Percentiles rank a stretch among this genome's conserved stretches.
Evolutionary conservation across 2,329 filamentous ascomycete species (phyloP).

Genomic region (Nakataea oryzae): DNA sequence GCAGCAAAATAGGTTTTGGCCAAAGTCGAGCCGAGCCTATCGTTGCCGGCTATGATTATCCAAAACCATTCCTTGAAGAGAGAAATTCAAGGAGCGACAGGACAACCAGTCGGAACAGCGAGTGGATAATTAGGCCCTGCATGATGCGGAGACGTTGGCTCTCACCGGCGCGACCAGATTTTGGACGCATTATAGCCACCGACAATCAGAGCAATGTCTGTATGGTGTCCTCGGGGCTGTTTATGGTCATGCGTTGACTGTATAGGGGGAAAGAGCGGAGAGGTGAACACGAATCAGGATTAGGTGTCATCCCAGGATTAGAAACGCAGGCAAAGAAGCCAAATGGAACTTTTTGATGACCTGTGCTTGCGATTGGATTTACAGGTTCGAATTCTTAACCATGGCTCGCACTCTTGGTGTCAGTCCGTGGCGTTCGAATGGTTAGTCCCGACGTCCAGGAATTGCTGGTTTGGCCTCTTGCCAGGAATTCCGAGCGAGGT

Average conservation of each 20-base stretch:
- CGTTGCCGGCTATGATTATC: not conserved
- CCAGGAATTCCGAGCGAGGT: not conserved
- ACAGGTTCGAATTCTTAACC: not conserved
- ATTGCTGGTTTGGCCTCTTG: not conserved
- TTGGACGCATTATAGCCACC: not conserved
- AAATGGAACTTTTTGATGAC: not conserved
- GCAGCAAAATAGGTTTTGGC: too few species aligned
- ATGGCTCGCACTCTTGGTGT: not conserved
- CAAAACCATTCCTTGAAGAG: not conserved
- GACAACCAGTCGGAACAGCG: not conserved
- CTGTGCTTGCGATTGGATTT: not conserved
- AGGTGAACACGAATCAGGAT: not conserved
- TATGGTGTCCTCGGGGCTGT: too few species aligned
- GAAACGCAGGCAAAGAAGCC: not conserved
- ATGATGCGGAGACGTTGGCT: not conserved
- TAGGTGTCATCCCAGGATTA: not conserved
- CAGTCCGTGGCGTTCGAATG: not conserved
- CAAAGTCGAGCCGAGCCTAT: not conserved
- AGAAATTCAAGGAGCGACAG: not conserved
- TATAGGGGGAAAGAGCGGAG: not conserved
- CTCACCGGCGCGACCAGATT: not conserved
- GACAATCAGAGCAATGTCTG: not conserved
- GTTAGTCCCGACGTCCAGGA: not conserved
- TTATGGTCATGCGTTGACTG: not conserved
- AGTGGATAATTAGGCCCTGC: too few species aligned